Evolutionary conservation across 257 asterid genomes (phyloP), one percentile per base, ranked within the genome.

Genomic region (Fraxinus quadrangulata): DNA sequence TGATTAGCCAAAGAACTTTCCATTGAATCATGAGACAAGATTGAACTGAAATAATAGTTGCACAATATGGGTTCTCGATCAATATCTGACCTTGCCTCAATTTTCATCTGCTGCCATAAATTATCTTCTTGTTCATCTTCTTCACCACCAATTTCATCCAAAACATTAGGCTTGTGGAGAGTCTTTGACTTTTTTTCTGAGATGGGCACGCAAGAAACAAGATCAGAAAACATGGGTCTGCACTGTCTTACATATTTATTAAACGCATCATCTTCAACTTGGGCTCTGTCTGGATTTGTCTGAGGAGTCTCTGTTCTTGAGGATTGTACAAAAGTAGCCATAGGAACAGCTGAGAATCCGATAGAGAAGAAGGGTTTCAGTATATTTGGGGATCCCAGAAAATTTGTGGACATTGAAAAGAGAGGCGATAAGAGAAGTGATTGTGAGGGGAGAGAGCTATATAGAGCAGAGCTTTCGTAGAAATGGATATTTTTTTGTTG

Each of bases 41-140:
- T 87, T 6, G 96, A 94, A 70, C 72, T 81, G 67, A 61, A 49
- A 73, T 92, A 94, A 30, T 87, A 94, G 66, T 71, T 85, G 0
- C 89, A 88, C 75, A 94, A 82, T 14, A 92, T 92, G 19, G 98
- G 97, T 71, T 94, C 98, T 12, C 86, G 85, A 6, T 87, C 85
- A 39, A 88, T 80, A 72, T 90, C 98, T 23, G 79, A 81, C 82
- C 82, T 82, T 34, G 98, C 98, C 77, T 94, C 98, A 12, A 74
- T 89, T 86, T 79, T 88, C 91, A 94, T 88, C 77, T 66, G 83
- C 71, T 16, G 30, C 98, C 98, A 94, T 1, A 94, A 71, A 75
- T 87, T 84, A 17, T 73, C 88, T 23, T 77, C 76, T 8, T 24
- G 74, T 33, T 51, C 80, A 6, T 47, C 88, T 23, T 76, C 77